Conservation (phyloP, 768 basidiomycete species). For the Auriculariales sp. region DNA sequence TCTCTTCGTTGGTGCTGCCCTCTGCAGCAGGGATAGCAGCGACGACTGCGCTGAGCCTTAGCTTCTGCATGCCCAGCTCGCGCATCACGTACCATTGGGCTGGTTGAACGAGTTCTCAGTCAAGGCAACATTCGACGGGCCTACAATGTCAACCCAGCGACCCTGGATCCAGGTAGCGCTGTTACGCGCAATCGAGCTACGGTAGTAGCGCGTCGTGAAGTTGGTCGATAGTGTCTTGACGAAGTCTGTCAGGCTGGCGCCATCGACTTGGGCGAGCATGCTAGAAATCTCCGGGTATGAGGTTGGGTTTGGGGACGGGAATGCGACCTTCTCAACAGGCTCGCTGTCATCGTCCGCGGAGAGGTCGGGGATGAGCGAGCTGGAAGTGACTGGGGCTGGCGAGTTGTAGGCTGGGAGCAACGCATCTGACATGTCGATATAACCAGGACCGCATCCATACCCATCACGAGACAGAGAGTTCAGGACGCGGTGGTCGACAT, state of each 20-base stretch:
- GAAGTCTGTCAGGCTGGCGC: neutral
- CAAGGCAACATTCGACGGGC: neutral
- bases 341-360: no score
- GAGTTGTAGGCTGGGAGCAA: neutral
- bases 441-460: neutral
- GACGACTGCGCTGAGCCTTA: neutral
- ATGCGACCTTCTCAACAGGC: neutral
- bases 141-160: neutral
- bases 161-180: constrained; percentile 1
- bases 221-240: constrained; percentile 1
- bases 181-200: constrained; percentile 1
- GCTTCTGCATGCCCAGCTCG: neutral
- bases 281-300: constrained; percentile 1
- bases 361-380: neutral
- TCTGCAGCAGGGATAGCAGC: neutral
- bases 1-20: neutral
- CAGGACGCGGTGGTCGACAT: no score
- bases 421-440: neutral
- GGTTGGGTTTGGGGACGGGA: constrained; percentile 1
- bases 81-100: neutral
- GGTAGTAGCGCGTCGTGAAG: constrained; percentile 4
- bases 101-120: constrained; percentile 5
- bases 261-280: constrained; percentile 1
- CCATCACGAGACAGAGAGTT: no score
- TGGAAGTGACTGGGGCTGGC: neutral